A percentile compares a stretch with the other conserved stretches of the same genome.
Evolutionary conservation across 1,284 basidiomycete species (phyloP).

Genomic region (Entoloma clypeatum): DNA sequence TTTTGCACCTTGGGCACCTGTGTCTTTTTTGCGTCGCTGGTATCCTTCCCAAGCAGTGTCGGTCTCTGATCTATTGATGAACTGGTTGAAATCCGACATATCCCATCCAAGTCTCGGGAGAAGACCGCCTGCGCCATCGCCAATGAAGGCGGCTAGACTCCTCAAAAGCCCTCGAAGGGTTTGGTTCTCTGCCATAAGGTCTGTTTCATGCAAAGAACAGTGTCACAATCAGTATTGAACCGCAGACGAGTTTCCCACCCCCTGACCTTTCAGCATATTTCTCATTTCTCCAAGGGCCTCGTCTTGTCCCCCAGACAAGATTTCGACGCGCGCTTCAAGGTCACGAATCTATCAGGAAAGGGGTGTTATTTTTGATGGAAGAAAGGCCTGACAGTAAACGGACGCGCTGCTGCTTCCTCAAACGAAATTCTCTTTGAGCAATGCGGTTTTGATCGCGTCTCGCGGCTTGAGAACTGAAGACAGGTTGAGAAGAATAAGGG

Average conservation of each 20-base stretch:
- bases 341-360: conserved; percentile 70
- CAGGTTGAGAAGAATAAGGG: conserved; percentile 27
- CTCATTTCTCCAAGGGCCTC: conserved; percentile 80
- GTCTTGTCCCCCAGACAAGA: conserved; percentile 86
- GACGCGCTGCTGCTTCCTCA: conserved; percentile 84
- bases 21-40: conserved; percentile 57
- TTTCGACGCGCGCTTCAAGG: conserved; percentile 86
- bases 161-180: conserved; percentile 75
- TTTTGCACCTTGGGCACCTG: conserved; percentile 31
- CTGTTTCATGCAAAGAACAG: conserved; percentile 31
- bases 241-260: neutral
- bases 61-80: conserved; percentile 80
- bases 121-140: conserved; percentile 76
- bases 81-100: conserved; percentile 70
- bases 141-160: conserved; percentile 75
- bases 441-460: conserved; percentile 88
- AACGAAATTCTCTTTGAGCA: conserved; percentile 87
- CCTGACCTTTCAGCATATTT: conserved; percentile 71
- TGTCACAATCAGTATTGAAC: conserved; percentile 2
- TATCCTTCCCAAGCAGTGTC: conserved; percentile 90
- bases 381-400: conserved; percentile 19
- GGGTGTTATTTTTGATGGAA: conserved; percentile 3
- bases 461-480: conserved; percentile 73
- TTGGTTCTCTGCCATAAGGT: conserved; percentile 87
- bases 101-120: conserved; percentile 79